These are phyloP conservation scores for Ganoderma lingzhi DNA, from an alignment of 1,284 basidiomycete species.

Conservation along the genomic window DNA sequence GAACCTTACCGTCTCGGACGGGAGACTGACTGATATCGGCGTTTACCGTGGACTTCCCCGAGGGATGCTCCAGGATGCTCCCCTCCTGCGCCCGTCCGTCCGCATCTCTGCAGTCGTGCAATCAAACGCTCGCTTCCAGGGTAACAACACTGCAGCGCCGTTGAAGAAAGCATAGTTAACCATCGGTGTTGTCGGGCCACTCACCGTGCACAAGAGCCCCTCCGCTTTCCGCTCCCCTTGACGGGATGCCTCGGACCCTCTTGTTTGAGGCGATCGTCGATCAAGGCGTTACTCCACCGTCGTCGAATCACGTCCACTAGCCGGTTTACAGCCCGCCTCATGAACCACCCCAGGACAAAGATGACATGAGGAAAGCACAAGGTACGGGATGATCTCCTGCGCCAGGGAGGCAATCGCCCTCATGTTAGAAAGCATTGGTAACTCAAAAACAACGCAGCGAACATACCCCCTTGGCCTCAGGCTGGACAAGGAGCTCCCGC, in stretches of 20 bases:
- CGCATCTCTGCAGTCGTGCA: constrained; percentile 21
- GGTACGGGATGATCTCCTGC: constrained; percentile 6
- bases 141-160: background rate
- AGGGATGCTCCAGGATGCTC: constrained; percentile 10
- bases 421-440: background rate
- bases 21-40: constrained; percentile 25
- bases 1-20: constrained; percentile 23
- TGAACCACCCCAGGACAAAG: background rate
- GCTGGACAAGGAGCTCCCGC: background rate
- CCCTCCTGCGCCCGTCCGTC: no score
- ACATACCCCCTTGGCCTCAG: background rate
- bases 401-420: background rate
- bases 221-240: background rate
- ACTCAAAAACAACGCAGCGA: background rate
- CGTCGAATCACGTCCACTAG: background rate
- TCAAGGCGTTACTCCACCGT: constrained; percentile 9
- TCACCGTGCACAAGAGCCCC: constrained; percentile 7
- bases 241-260: constrained; percentile 6
- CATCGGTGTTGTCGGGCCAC: constrained; percentile 5
- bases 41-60: constrained; percentile 8
- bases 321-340: constrained; percentile 17
- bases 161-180: constrained; percentile 7
- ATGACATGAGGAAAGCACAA: constrained; percentile 13
- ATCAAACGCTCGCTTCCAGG: constrained; percentile 12
- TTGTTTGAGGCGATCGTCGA: constrained; percentile 13